phyloP scores from a whole-genome alignment of 2,329 filamentous ascomycete species.

The Botrytis paeoniae region DNA sequence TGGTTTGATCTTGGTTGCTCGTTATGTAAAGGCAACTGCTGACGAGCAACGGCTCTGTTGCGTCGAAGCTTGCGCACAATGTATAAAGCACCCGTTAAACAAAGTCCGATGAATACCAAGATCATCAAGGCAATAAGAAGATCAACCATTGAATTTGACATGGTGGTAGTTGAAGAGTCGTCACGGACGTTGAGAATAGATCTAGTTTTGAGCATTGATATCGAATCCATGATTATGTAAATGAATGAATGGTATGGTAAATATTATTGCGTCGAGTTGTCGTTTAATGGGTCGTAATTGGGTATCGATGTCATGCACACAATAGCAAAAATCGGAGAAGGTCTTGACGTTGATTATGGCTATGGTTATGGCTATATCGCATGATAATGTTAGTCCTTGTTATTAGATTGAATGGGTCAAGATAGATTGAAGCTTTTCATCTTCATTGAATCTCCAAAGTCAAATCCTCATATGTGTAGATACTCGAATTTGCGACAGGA shows the following conservation, averaged over 20 bases:
- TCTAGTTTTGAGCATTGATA: conserved; percentile 37
- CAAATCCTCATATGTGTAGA: neutral
- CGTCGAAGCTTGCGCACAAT: conserved; percentile 66
- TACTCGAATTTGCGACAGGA: neutral
- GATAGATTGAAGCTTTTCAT: neutral
- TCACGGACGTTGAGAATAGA: conserved; percentile 49
- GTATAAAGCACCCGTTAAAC: conserved; percentile 66
- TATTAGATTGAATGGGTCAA: neutral
- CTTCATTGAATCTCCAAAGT: neutral
- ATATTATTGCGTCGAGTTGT: conserved; percentile 3
- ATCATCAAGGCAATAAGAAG: conserved; percentile 77
- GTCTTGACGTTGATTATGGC: conserved; percentile 11
- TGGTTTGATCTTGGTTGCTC: conserved; percentile 50
- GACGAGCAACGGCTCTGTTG: conserved; percentile 45
- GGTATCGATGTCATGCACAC: conserved; percentile 15
- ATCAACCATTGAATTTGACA: conserved; percentile 64
- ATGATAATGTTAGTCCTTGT: conserved; percentile 1
- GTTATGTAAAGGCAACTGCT: conserved; percentile 68
- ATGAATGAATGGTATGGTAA: conserved; percentile 10
- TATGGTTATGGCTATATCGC: conserved; percentile 8
- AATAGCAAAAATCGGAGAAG: neutral
- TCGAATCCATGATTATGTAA: conserved; percentile 26
- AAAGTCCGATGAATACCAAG: conserved; percentile 69
- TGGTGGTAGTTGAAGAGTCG: conserved; percentile 39
- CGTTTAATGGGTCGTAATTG: conserved; percentile 3